Base-by-base conservation (phyloP, 345 rosid genomes). In the Sapria himalayana region DNA sequence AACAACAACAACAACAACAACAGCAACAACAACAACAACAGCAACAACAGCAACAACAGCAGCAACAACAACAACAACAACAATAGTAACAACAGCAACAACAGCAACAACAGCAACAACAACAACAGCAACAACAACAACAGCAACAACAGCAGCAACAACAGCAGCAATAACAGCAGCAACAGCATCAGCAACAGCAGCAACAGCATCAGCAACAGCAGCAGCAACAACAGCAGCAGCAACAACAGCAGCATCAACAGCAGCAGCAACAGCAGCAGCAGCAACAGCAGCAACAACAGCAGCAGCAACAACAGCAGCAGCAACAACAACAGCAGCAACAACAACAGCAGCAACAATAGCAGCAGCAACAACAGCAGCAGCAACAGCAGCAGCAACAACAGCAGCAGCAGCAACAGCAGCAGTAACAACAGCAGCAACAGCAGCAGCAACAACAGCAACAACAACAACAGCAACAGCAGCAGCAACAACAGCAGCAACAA, bases 281-380 rank as follows among this genome's bases (percentile, higher is more conserved):
- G 10, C 39, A 35, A 10, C 39, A 4, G 18, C 39, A 35, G 17
- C 39, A 5, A 35, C 17, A 35, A 10, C 39, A 35, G 18, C 39
- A 35, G 17, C 19, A 35, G 18, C 39, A 35, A n/a, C 39, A 35
- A 35, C 39, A 35, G 10, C 39, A 35, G 10, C 19, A 35, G 10
- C 11, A 35, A 35, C 17, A 35, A n/a, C 39, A 35, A n/a, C 39
- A 13, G 10, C 39, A 35, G 18, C 10, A 35, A n/a, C 39, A 35
- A n/a, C 39, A 35, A n/a, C 19, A 35, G 10, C 17, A 35, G 19
- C 39, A 35, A 35, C 39, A 35, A 35, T 20, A 35, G 18, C 39
- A 35, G 18, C 39, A 35, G 18, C 39, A 35, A 15, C 17, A 35
- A 35, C 39, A 35, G 11, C 15, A 35, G 18, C 39, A 2, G 11